Base-by-base conservation (phyloP, 805 yeast species). In the Candida tammaniensis region DNA sequence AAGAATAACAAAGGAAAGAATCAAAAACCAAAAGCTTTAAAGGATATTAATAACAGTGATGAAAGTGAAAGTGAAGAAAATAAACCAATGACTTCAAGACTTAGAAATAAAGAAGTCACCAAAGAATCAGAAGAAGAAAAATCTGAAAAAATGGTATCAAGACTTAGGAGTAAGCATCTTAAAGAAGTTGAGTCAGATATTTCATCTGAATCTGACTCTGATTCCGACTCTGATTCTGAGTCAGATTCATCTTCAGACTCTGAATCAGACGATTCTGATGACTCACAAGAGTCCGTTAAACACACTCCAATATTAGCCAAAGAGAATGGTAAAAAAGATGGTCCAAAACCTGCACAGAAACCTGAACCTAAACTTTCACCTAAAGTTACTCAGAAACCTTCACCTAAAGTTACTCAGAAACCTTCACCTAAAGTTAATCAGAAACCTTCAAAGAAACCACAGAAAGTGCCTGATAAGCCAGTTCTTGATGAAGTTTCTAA, bases 191-290 rank as follows among this genome's bases (percentile, higher is more conserved):
- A n/a, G n/a, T 42, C 47, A 15, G 40, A 33, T 21, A 32, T 44
- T 10, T 32, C 29, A 22, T 35, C 40, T 7, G 42, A 36, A 18
- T 40, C 45, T 12, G 34, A 31, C 20, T 37, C 40, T n/a, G 39
- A 31, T 23, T 41, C 48, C 12, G 44, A 42, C 18, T 36, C 43
- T 11, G 35, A 31, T n/a, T 36, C 40, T 4, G 28, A 21, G 21
- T 35, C 39, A 27, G 18, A 19, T 11, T 27, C 32, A 15, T 15
- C 25, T 25, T 21, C 17, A 20, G 24, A 20, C n/a, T 33, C 36
- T 12, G n/a, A 5, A 15, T 24, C 29, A 7, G 33, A 35, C 9
- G 27, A 24, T 15, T 31, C 35, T 5, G 30, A 26, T 25, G 28
- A 25, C 7, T 25, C 28, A 24, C 5, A 22, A 24, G 31, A 20